A percentile compares a stretch with the other conserved stretches of the same genome.
Evolutionary conservation across 164 flowering plant genomes (phyloP).

Genomic region (Magnolia officinalis): DNA sequence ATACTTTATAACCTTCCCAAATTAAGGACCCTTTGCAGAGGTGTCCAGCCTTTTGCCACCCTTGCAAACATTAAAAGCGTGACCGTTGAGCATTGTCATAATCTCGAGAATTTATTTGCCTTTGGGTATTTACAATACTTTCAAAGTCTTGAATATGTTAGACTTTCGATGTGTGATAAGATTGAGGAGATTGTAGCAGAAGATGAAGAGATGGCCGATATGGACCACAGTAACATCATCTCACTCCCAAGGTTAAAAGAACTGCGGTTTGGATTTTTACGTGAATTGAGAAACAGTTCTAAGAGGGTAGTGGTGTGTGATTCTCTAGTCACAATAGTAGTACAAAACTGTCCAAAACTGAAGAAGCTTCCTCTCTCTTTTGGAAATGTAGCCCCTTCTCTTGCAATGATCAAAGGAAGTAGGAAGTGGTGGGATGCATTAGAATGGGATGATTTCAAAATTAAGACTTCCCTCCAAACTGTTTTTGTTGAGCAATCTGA

Average conservation of each 20-base stretch:
- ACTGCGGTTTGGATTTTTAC: not conserved
- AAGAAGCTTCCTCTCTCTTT: conserved; percentile 1
- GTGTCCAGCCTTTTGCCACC: not conserved
- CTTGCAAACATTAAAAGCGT: not conserved
- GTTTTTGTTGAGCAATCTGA: not conserved
- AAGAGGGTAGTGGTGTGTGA: not conserved
- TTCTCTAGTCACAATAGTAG: not conserved
- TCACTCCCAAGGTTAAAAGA: not conserved
- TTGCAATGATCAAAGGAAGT: not conserved
- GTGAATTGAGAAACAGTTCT: not conserved
- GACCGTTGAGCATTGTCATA: not conserved
- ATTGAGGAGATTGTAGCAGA: not conserved
- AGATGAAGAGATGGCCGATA: not conserved
- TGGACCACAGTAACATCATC: not conserved
- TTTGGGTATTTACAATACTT: not conserved
- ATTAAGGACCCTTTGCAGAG: not conserved
- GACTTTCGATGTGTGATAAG: not conserved
- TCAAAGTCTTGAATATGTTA: not conserved
- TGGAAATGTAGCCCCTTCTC: not conserved
- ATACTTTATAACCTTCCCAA: not conserved
- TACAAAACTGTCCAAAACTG: not conserved
- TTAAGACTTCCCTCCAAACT: not conserved
- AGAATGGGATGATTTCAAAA: not conserved
- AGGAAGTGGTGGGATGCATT: not conserved
- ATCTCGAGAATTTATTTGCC: not conserved